Conservation (phyloP, 192 early-diverging fungal genomes). For the Spizellomyces sp. region DNA sequence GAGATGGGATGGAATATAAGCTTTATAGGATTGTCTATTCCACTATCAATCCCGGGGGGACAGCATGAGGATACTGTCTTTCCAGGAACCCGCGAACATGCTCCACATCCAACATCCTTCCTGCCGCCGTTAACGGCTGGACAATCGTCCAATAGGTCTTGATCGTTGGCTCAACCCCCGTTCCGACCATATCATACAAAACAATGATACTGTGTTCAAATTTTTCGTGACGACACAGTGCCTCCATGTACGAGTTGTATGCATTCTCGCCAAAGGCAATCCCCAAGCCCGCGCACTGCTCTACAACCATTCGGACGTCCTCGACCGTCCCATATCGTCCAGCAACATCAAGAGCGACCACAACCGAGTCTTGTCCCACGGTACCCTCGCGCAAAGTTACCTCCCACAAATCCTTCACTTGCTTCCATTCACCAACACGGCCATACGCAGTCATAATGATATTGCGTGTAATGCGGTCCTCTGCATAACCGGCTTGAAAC, state of each 20-base stretch:
- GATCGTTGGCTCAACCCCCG: conserved; percentile 5
- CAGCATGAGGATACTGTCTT: conserved; percentile 3
- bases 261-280: background rate
- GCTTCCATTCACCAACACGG: background rate
- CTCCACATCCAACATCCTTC: background rate
- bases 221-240: conserved; percentile 3
- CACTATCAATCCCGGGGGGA: background rate
- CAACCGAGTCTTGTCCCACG: background rate
- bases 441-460: conserved; percentile 7
- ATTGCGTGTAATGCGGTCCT: background rate
- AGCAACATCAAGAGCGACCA: conserved; percentile 4
- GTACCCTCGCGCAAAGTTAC: background rate
- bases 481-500: background rate
- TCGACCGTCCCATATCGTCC: conserved; percentile 5
- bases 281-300: background rate
- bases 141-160: conserved; percentile 7
- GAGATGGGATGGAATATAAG: too few species aligned
- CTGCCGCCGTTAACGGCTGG: background rate
- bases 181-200: conserved; percentile 2
- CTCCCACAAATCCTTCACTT: background rate
- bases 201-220: background rate
- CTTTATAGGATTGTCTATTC: too few species aligned
- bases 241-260: conserved; percentile 16
- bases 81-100: background rate
- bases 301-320: background rate